Evolutionary conservation across 495 filamentous ascomycete genomes (phyloP), one percentile per base, ranked within the genome.

Genomic region (Stereocaulon alpinum): DNA sequence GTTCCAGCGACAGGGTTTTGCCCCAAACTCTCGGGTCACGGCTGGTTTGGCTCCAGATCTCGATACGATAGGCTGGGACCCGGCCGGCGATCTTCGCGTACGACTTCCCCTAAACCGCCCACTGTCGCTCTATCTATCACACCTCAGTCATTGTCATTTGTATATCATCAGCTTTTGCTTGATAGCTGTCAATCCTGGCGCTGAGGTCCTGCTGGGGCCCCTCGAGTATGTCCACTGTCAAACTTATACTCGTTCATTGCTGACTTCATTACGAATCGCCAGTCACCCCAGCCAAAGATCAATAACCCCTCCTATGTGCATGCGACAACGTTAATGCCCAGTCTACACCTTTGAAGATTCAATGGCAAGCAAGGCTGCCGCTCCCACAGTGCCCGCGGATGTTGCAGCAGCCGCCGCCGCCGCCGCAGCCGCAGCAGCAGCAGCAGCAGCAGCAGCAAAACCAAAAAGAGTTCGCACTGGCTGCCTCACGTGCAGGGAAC

Each of bases 401-500:
- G 59, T 56, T 27, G 59, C 56, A 50, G 59, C 64, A 48, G 64
- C 67, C 40, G 61, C 57, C 11, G 63, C 70, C 42, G 66, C 61
- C n/a, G 67, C 69, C 32, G 69, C 72, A 2, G 59, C 55, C 15
- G 59, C 56, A 20, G 59, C 64, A 48, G 63, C 66, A 37, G 61
- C 58, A 6, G 65, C 71, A 40, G 66, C 60, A n/a, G 67, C 68
- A 29, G 69, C 72, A 2, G 63, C 70, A n/a, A 88, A 86, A 66
- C 80, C 84, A 20, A 83, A 79, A 66, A 73, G 87, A 44, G 86
- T 88, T 12, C 82, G 87, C 27, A 91, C 87, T 10, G 87, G 87
- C 22, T 91, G 87, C 66, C 71, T 91, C 32, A 91, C 87, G 6
- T 91, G 87, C 69, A 80, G 87, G 56, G 84, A 88, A 67, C 76